Percentiles rank a stretch among this genome's conserved stretches.
These are phyloP conservation scores for Amanita inopinata DNA, from an alignment of 768 basidiomycete genomes.

Conservation along the genomic window DNA sequence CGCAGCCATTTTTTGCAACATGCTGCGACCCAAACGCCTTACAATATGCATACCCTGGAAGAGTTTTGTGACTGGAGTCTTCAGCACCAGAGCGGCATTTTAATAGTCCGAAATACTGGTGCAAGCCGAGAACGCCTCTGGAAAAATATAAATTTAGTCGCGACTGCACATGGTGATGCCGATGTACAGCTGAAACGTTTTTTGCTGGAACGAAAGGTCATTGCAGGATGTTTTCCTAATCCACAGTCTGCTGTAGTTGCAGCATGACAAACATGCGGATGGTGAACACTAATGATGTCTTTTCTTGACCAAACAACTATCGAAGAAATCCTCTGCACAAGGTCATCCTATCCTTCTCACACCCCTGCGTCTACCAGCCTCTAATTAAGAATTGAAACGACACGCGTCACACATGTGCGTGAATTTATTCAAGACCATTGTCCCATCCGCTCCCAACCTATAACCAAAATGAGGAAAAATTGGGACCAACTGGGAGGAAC, in stretches of 20 bases:
- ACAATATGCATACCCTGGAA: background rate
- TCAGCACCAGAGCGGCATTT: background rate
- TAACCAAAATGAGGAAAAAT: background rate
- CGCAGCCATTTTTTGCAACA: too few relatives aligned
- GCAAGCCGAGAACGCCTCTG: background rate
- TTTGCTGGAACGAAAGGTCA: too few relatives aligned
- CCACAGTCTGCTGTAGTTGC: too few relatives aligned
- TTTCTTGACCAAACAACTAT: too few relatives aligned
- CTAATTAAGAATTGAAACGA: background rate
- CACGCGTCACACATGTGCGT: conserved; percentile 2
- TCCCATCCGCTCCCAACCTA: background rate
- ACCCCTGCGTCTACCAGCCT: background rate
- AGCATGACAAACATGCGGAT: too few relatives aligned
- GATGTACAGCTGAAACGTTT: too few relatives aligned
- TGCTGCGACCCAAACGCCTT: too few relatives aligned
- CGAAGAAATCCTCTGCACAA: too few relatives aligned
- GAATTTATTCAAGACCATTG: conserved; percentile 3
- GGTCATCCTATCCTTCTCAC: background rate
- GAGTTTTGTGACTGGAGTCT: too few relatives aligned
- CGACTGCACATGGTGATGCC: background rate
- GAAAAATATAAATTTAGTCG: background rate
- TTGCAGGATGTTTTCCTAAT: too few relatives aligned
- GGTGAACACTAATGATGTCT: too few relatives aligned
- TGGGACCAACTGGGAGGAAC: background rate
- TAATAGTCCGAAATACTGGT: background rate